Evolutionary conservation across 2,329 filamentous ascomycete species (phyloP).

Genomic region (Lachnellula arida): DNA sequence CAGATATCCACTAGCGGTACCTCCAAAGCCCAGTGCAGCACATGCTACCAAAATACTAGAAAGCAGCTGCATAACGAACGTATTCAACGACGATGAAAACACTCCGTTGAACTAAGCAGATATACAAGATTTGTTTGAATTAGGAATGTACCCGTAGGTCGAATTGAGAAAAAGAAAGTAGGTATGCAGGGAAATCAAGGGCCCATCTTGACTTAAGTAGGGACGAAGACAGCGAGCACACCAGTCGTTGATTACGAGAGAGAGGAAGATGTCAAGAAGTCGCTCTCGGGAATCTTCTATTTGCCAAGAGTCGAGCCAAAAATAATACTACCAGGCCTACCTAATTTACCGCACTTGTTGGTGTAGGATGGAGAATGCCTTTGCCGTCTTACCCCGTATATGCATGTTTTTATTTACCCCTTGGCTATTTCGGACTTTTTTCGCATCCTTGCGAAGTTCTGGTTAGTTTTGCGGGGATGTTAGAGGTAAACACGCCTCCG

Average conservation of each 20-base stretch:
- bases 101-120: background rate
- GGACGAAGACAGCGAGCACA: background rate
- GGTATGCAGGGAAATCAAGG: background rate
- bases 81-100: background rate
- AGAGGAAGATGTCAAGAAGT: background rate
- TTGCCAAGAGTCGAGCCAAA: too few species aligned
- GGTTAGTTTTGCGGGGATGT: too few species aligned
- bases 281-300: too few species aligned
- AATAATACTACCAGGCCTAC: too few species aligned
- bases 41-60: background rate
- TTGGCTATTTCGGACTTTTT: too few species aligned
- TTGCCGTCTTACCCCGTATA: too few species aligned
- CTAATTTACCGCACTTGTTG: too few species aligned
- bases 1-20: background rate
- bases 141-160: background rate
- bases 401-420: too few species aligned
- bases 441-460: too few species aligned
- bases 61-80: background rate
- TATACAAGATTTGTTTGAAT: background rate
- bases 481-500: too few species aligned
- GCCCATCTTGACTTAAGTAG: background rate
- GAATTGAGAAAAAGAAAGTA: background rate
- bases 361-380: too few species aligned
- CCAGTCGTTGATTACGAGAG: background rate
- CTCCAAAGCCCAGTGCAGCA: background rate